Conservation (phyloP, 2,329 filamentous ascomycete species). For the Helminthosporium solani region DNA sequence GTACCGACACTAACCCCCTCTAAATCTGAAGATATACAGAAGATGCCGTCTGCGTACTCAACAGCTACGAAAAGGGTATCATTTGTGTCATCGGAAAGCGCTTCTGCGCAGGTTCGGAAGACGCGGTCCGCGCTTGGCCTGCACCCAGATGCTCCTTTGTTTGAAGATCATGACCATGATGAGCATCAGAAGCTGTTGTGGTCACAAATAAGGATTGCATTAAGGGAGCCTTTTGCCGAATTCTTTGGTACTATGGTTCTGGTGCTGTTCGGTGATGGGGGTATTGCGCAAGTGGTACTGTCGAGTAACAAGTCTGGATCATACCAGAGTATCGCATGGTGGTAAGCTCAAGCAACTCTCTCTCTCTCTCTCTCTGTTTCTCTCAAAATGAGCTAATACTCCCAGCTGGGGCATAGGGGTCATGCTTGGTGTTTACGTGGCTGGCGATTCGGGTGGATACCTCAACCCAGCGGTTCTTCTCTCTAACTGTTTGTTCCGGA, state of each 20-base stretch:
- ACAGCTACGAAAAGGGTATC: conserved; percentile 11
- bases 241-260: conserved; percentile 47
- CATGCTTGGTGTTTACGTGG: conserved; percentile 61
- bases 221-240: conserved; percentile 48
- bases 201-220: conserved; percentile 38
- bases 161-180: conserved; percentile 44
- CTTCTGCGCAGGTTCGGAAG: conserved; percentile 22
- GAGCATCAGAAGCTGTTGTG: conserved; percentile 40
- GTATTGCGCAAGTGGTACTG: conserved; percentile 47
- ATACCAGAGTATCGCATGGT: conserved; percentile 48
- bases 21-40: not conserved
- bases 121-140: conserved; percentile 37
- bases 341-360: conserved; percentile 20
- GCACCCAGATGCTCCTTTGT: conserved; percentile 43
- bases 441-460: conserved; percentile 65
- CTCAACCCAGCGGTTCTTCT: conserved; percentile 68
- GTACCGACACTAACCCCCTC: not conserved
- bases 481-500: conserved; percentile 66
- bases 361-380: not conserved
- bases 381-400: not conserved
- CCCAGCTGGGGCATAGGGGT: conserved; percentile 40
- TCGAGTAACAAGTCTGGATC: conserved; percentile 45
- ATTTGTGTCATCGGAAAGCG: conserved; percentile 12
- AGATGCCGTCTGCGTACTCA: conserved; percentile 22
- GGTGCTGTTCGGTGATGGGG: conserved; percentile 48